Percentiles rank a stretch among this genome's conserved stretches.
These are phyloP conservation scores for Cryphonectria parasitica DNA, from an alignment of 2,329 filamentous ascomycete genomes.

Conservation along the genomic window DNA sequence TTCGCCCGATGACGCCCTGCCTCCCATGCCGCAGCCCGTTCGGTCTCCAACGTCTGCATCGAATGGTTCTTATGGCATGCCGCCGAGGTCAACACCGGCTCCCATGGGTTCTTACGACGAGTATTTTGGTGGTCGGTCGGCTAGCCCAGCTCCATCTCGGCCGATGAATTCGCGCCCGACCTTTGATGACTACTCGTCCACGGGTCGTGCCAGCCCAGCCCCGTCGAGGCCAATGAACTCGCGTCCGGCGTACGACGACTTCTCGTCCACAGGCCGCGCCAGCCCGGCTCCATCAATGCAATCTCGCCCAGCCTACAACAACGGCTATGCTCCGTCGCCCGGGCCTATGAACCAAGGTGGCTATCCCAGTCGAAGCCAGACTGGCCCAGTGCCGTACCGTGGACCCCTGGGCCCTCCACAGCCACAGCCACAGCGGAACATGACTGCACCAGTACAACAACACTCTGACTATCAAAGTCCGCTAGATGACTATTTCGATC, in stretches of 20 bases:
- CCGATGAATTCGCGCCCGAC: slow-evolving; percentile 19
- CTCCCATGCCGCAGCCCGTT: slow-evolving; percentile 35
- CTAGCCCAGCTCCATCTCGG: slow-evolving; percentile 23
- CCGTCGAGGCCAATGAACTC: slow-evolving; percentile 35
- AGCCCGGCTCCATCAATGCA: background rate
- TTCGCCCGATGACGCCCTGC: slow-evolving; percentile 33
- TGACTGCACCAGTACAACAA: slow-evolving; percentile 39
- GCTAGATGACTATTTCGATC: slow-evolving; percentile 23
- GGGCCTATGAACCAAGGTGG: slow-evolving; percentile 1
- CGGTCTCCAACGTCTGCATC: slow-evolving; percentile 32
- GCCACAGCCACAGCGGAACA: slow-evolving; percentile 38
- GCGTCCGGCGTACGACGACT: background rate
- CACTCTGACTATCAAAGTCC: slow-evolving; percentile 16
- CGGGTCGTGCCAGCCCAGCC: slow-evolving; percentile 37
- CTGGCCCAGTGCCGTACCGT: slow-evolving; percentile 35
- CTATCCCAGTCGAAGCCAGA: slow-evolving; percentile 37
- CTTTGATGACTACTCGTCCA: slow-evolving; percentile 32
- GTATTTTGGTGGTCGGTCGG: slow-evolving; percentile 22
- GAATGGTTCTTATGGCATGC: slow-evolving; percentile 31
- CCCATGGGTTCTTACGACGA: slow-evolving; percentile 28
- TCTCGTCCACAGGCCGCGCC: slow-evolving; percentile 27
- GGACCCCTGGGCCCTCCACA: slow-evolving; percentile 31
- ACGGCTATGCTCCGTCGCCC: background rate
- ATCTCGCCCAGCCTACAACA: slow-evolving; percentile 3
- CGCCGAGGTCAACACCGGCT: slow-evolving; percentile 23